Percentiles rank a stretch among this genome's conserved stretches.
Conservation (phyloP, 495 filamentous ascomycete species). For the Hypoxylon rickii region DNA sequence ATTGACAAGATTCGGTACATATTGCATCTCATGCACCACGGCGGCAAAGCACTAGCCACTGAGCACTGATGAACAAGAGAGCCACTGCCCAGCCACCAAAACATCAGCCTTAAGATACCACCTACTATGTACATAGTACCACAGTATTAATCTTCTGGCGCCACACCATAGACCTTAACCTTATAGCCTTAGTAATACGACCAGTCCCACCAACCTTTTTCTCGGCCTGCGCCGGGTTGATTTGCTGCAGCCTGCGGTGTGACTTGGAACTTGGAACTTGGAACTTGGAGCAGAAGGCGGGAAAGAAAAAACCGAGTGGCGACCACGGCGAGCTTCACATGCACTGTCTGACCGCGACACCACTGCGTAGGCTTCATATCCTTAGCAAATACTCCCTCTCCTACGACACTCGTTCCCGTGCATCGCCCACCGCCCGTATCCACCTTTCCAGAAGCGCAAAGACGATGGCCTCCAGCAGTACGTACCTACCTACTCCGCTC, state of each 20-base stretch:
- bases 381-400: neutral
- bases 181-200: no score
- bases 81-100: neutral
- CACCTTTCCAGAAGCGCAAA: slow-evolving; percentile 10
- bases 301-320: neutral
- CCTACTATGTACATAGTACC: no score
- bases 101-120: slow-evolving; percentile 9
- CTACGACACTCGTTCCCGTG: slow-evolving; percentile 2
- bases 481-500: slow-evolving; percentile 12
- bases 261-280: neutral
- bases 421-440: slow-evolving; percentile 4
- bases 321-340: slow-evolving; percentile 11
- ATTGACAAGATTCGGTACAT: no score
- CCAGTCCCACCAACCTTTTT: slow-evolving; percentile 14
- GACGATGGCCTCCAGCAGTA: slow-evolving; percentile 56
- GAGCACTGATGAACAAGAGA: neutral
- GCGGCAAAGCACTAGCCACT: slow-evolving; percentile 9
- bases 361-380: slow-evolving; percentile 8
- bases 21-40: slow-evolving; percentile 7
- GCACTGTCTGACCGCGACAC: slow-evolving; percentile 10
- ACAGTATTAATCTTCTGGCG: no score
- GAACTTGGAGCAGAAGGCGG: neutral
- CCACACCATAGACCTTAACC: no score
- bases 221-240: slow-evolving; percentile 16
- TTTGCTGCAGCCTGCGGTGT: slow-evolving; percentile 21